phyloP scores from a whole-genome alignment of 352 stramenopile genomes.

The Pythium folliculosum region DNA sequence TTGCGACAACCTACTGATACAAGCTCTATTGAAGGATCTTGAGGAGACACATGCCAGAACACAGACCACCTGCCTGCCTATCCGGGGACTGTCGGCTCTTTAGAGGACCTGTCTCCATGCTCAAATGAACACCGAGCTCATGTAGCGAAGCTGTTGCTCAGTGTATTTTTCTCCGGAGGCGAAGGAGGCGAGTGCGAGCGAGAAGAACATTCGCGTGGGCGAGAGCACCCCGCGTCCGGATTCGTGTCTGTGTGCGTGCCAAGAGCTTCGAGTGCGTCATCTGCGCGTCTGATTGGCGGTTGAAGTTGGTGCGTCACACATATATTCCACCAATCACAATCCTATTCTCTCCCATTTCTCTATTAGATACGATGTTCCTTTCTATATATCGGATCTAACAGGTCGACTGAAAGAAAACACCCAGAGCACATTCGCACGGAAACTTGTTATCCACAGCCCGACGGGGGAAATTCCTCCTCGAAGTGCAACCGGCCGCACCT shows the following conservation, averaged over 20 bases:
- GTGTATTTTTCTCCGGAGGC: neutral
- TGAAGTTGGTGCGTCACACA: slow-evolving; percentile 20
- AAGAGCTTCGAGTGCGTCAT: neutral
- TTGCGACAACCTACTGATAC: slow-evolving; percentile 8
- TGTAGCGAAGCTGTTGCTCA: neutral
- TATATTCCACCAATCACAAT: slow-evolving; percentile 25
- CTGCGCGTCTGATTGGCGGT: slow-evolving; percentile 24
- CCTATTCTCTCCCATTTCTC: neutral
- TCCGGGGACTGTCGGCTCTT: too few species aligned
- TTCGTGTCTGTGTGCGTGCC: neutral
- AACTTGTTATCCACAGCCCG: neutral
- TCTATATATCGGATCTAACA: slow-evolving; percentile 11
- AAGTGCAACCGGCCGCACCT: too few species aligned
- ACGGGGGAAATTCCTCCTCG: neutral
- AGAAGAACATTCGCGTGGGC: too few species aligned
- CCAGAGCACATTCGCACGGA: slow-evolving; percentile 1
- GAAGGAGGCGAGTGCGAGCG: neutral
- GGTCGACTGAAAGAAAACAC: slow-evolving; percentile 28
- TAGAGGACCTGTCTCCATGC: too few species aligned
- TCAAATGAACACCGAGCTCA: too few species aligned
- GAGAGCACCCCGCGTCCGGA: too few species aligned
- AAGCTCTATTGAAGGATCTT: slow-evolving; percentile 2
- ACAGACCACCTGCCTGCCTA: too few species aligned
- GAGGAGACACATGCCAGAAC: neutral
- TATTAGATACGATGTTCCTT: slow-evolving; percentile 22